Evolutionary conservation across 805 yeast species (phyloP), one percentile per base, ranked within the genome.

Genomic region (Kluyveromyces dobzhanskii): DNA sequence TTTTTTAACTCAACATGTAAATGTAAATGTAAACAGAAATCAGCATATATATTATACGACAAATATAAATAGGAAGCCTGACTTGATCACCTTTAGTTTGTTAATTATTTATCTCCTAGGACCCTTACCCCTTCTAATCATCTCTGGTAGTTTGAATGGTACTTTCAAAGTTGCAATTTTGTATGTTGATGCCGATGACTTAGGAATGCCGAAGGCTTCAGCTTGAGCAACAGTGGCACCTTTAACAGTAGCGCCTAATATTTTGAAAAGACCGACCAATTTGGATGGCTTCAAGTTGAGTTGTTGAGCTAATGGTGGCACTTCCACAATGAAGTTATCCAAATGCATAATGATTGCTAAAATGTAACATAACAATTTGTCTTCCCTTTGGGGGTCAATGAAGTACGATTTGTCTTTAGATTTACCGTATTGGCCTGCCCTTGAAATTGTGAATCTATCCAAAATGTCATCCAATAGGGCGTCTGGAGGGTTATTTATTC

Each of bases 341-440:
- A 88, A 69, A 58, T 81, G 90, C 55, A 92, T 65, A 29, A 83
- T 69, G 30, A 82, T 62, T 4, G 81, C 83, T 44, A 92, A 65
- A 35, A 87, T 67, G 62, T 76, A 81, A 61, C 95, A 83, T 48
- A 92, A 66, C 35, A 92, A 67, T 62, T 82, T 86, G 63, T 86
- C 95, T 60, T 86, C 95, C 54, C 77, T 75, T 51, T 76, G 80
- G 30, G 97, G 96, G 55, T 92, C 97, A 44, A 92, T 75, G 45
- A 74, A 68, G 57, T 75, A 90, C n/a, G 80, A 71, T 49, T 80
- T 74, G 45, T 80, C 86, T 56, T 80, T 81, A n/a, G 83, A 65
- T 59, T 75, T 78, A 42, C 92, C 94, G 45, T 76, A 72, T 37
- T 69, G 72, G 6, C 84, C 76, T 6, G 85, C 70, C 50, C 73